Conservation (phyloP, 352 stramenopile genomes). For the Globisporangium uncinulatum region DNA sequence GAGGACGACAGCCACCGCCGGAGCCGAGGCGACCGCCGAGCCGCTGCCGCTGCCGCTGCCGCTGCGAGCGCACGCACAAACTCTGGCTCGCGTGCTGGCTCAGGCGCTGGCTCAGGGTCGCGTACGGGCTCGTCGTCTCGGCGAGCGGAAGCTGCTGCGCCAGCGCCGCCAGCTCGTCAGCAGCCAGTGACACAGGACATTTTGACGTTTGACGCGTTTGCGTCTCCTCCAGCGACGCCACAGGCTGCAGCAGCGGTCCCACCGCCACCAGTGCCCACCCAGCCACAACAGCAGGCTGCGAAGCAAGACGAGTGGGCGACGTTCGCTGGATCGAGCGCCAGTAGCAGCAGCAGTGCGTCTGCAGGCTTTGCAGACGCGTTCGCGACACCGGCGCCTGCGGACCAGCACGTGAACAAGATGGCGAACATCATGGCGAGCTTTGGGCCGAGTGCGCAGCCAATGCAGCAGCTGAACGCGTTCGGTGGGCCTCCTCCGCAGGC, state of each 20-base stretch:
- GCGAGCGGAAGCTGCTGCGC: slow-evolving; percentile 22
- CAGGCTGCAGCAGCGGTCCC: slow-evolving; percentile 15
- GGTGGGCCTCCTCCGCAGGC: slow-evolving; percentile 15
- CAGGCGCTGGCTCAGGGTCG: slow-evolving; percentile 18
- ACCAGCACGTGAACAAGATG: slow-evolving; percentile 71
- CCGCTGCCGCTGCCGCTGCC: slow-evolving; percentile 1
- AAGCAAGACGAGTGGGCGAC: slow-evolving; percentile 73
- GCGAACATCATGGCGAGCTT: slow-evolving; percentile 88
- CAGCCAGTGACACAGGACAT: slow-evolving; percentile 46
- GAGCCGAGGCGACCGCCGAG: slow-evolving; percentile 16
- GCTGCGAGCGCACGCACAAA: slow-evolving; percentile 11
- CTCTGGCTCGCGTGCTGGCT: slow-evolving; percentile 27
- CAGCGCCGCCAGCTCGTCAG: slow-evolving; percentile 10
- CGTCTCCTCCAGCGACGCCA: slow-evolving; percentile 21
- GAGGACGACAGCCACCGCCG: slow-evolving; percentile 7
- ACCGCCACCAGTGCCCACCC: not conserved
- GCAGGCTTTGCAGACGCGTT: slow-evolving; percentile 40
- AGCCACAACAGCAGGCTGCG: slow-evolving; percentile 12
- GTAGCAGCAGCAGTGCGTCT: slow-evolving; percentile 14
- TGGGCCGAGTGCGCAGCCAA: slow-evolving; percentile 18
- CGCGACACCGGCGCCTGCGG: slow-evolving; percentile 24
- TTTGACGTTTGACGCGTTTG: slow-evolving; percentile 70
- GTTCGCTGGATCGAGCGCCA: slow-evolving; percentile 55
- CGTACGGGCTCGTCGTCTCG: slow-evolving; percentile 24
- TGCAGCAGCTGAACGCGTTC: slow-evolving; percentile 20